These are phyloP conservation scores for Tricholoma sp. DNA, from an alignment of 768 basidiomycete genomes.

Conservation along the genomic window DNA sequence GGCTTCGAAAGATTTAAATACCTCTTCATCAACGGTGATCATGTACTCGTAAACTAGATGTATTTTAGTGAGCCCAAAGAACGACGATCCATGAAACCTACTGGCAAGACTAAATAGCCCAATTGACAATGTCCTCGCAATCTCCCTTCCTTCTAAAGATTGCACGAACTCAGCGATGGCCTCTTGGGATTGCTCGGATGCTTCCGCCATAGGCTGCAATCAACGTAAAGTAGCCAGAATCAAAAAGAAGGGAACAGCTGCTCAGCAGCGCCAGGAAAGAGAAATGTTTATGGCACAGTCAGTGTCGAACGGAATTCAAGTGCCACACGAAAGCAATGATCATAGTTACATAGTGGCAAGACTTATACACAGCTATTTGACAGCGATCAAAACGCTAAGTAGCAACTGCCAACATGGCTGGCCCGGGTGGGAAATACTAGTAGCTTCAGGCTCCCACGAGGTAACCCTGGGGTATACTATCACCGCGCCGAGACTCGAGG, in stretches of 20 bases:
- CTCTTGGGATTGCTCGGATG: not conserved
- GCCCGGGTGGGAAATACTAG: not conserved
- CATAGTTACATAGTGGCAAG: not conserved
- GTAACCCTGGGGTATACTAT: too few species aligned
- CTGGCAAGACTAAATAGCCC: slow-evolving; percentile 15
- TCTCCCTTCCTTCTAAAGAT: slow-evolving; percentile 15
- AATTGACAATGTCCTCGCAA: slow-evolving; percentile 12
- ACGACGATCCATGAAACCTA: not conserved
- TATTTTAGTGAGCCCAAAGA: not conserved
- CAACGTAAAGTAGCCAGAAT: not conserved
- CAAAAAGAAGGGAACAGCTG: slow-evolving; percentile 1
- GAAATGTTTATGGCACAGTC: not conserved
- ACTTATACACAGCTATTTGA: not conserved
- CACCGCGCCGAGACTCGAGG: too few species aligned
- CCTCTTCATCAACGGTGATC: slow-evolving; percentile 37
- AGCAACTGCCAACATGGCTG: too few species aligned
- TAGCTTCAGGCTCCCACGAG: not conserved
- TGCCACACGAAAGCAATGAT: not conserved
- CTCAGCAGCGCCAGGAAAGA: slow-evolving; percentile 4
- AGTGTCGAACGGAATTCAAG: not conserved
- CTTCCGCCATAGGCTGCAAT: not conserved
- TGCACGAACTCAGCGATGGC: not conserved
- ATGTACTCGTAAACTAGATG: slow-evolving; percentile 25
- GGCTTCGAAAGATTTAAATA: slow-evolving; percentile 1
- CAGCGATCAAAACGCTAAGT: too few species aligned